phyloP scores from a whole-genome alignment of 192 early-diverging fungal genomes.

The Polychytrium aggregatum region DNA sequence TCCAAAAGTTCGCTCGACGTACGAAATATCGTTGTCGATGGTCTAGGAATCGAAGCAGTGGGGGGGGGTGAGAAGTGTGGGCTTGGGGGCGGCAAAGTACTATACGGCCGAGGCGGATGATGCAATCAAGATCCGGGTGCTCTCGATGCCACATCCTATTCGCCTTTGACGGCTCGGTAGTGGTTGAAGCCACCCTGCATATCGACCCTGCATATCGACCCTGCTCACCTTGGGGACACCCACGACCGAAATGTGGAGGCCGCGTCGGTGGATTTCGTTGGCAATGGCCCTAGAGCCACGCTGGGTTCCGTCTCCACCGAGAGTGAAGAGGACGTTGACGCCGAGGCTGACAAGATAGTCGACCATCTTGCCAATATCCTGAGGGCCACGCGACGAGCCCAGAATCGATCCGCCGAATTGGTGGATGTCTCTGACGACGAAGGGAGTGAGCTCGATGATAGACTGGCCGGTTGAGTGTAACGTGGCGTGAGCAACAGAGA shows the following conservation, averaged over 20 bases:
- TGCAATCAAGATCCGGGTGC: no score
- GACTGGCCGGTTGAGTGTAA: background rate
- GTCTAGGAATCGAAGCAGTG: constrained; percentile 1
- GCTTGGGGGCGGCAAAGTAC: background rate
- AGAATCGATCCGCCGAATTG: constrained; percentile 11
- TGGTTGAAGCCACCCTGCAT: no score
- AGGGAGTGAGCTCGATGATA: constrained; percentile 7
- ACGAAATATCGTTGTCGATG: constrained; percentile 22
- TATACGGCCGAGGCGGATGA: background rate
- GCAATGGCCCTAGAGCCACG: constrained; percentile 12
- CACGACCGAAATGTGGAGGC: constrained; percentile 14
- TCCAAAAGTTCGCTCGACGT: constrained; percentile 19
- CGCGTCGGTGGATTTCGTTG: constrained; percentile 8
- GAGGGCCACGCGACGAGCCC: constrained; percentile 15
- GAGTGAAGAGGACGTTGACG: constrained; percentile 16
- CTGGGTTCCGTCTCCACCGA: constrained; percentile 27
- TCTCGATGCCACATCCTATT: no score
- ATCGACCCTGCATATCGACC: no score
- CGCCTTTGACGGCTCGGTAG: no score
- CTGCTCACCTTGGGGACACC: constrained; percentile 16
- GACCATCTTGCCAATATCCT: constrained; percentile 11
- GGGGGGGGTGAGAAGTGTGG: background rate
- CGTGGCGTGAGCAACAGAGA: background rate
- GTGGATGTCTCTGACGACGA: constrained; percentile 13
- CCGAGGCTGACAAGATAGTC: constrained; percentile 11